phyloP scores from a whole-genome alignment of 2,329 filamentous ascomycete genomes.

The Phialophora chinensis region DNA sequence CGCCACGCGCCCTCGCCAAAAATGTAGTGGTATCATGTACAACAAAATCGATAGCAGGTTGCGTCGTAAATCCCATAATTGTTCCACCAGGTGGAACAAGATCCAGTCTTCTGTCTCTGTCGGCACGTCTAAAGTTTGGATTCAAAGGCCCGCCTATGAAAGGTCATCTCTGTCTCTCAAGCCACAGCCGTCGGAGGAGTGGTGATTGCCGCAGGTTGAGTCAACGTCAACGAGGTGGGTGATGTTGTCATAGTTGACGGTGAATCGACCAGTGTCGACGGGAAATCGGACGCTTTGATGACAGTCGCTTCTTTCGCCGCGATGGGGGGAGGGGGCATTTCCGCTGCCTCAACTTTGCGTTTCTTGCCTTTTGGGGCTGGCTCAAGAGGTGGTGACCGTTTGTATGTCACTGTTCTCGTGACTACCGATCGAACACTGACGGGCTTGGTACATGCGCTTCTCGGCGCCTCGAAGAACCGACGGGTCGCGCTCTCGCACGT shows the following conservation, averaged over 20 bases:
- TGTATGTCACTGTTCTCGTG: slow-evolving; percentile 93
- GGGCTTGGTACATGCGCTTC: slow-evolving; percentile 66
- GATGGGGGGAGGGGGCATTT: slow-evolving; percentile 33
- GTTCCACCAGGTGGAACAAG: slow-evolving; percentile 1
- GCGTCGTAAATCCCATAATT: slow-evolving; percentile 27
- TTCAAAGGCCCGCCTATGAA: slow-evolving; percentile 4
- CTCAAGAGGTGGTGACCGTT: slow-evolving; percentile 72
- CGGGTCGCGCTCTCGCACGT: slow-evolving; percentile 67
- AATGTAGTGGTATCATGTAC: slow-evolving; percentile 36
- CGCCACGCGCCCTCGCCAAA: slow-evolving; percentile 33
- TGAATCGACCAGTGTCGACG: slow-evolving; percentile 30
- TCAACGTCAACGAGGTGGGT: slow-evolving; percentile 18
- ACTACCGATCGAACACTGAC: slow-evolving; percentile 84
- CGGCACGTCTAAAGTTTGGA: neutral
- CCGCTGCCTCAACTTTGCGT: slow-evolving; percentile 65
- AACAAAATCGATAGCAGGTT: slow-evolving; percentile 26
- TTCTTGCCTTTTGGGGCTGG: slow-evolving; percentile 92
- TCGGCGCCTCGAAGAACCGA: slow-evolving; percentile 65
- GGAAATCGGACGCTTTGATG: slow-evolving; percentile 27
- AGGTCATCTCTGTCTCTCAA: slow-evolving; percentile 8
- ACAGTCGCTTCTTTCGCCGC: slow-evolving; percentile 22
- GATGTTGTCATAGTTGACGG: slow-evolving; percentile 11
- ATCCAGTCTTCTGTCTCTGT: neutral
- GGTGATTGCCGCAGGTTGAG: slow-evolving; percentile 19
- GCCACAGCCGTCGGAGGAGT: slow-evolving; percentile 23